A percentile compares a stretch with the other conserved stretches of the same genome.
Evolutionary conservation across 495 filamentous ascomycete genomes (phyloP).

Genomic region (Penicillium manginii): DNA sequence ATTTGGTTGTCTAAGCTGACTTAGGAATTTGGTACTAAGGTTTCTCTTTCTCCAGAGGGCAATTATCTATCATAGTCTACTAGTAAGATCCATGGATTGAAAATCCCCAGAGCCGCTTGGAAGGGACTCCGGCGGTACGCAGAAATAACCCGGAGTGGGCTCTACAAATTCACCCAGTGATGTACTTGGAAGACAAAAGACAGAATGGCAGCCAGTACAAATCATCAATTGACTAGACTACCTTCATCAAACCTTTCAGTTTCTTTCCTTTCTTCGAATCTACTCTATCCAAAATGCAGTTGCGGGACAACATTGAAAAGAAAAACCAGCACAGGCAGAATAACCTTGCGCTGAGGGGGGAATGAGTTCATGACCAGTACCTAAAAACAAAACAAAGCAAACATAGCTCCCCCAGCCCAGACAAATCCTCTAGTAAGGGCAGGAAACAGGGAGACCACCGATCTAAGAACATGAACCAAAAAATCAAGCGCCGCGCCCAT

Average conservation of each 20-base stretch:
- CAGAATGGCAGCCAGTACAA: not conserved
- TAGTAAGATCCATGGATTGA: too few relatives aligned
- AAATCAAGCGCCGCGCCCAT: conserved; percentile 5
- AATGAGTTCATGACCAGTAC: conserved; percentile 7
- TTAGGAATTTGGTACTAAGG: too few relatives aligned
- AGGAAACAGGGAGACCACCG: conserved; percentile 20
- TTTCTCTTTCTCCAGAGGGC: too few relatives aligned
- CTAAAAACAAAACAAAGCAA: conserved; percentile 1
- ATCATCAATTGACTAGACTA: not conserved
- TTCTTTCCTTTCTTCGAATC: not conserved
- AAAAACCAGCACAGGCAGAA: conserved; percentile 5
- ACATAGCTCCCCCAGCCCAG: not conserved
- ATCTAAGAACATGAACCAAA: conserved; percentile 23
- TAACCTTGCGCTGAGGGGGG: conserved; percentile 1
- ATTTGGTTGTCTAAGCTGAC: too few relatives aligned
- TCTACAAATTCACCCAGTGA: too few relatives aligned
- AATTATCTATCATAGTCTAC: too few relatives aligned
- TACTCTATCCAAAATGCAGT: not conserved
- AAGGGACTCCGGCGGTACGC: too few relatives aligned
- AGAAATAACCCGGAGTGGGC: too few relatives aligned
- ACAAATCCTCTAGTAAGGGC: not conserved
- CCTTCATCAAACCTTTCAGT: too few relatives aligned
- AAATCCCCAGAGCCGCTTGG: too few relatives aligned
- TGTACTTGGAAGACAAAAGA: not conserved
- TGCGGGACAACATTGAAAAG: not conserved